Conservation (phyloP, 768 basidiomycete genomes). For the Mycena albidolilacea region DNA sequence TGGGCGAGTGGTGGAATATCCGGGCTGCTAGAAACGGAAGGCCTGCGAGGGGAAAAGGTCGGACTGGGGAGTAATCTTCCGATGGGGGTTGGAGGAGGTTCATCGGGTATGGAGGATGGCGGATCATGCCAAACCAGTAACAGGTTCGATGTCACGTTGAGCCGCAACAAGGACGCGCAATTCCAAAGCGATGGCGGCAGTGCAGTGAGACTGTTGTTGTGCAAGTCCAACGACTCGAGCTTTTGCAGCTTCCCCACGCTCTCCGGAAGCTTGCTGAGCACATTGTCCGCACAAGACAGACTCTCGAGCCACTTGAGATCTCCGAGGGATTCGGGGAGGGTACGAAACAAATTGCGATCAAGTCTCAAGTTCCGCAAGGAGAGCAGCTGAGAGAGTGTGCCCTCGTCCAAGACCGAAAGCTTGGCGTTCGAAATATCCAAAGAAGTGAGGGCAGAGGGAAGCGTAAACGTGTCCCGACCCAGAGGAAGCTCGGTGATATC, state of each 20-base stretch:
- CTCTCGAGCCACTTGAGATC: conserved; percentile 77
- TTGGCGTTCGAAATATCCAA: conserved; percentile 93
- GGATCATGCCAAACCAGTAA: conserved; percentile 82
- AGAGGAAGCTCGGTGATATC: conserved; percentile 87
- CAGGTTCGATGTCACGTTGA: conserved; percentile 94
- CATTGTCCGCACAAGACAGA: conserved; percentile 92
- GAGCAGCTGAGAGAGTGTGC: conserved; percentile 78
- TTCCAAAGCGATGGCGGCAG: conserved; percentile 89
- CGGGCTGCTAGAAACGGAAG: conserved; percentile 44
- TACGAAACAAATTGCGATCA: conserved; percentile 89
- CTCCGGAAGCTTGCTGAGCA: conserved; percentile 81
- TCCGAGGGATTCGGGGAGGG: conserved; percentile 88
- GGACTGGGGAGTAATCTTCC: conserved; percentile 44
- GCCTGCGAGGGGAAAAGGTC: conserved; percentile 44
- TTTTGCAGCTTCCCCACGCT: conserved; percentile 84
- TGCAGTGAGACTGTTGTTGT: conserved; percentile 89
- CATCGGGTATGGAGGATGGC: conserved; percentile 51
- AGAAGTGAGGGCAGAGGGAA: conserved; percentile 73
- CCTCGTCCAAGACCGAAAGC: conserved; percentile 85
- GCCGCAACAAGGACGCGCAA: conserved; percentile 76
- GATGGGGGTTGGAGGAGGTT: conserved; percentile 59
- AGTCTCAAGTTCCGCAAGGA: conserved; percentile 81
- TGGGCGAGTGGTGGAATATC: conserved; percentile 71
- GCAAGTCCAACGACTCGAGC: conserved; percentile 85
- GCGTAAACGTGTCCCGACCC: conserved; percentile 56